A percentile compares a stretch with the other conserved stretches of the same genome.
Conservation (phyloP, 129 eudicot genomes). For the Flaveria linearis region DNA sequence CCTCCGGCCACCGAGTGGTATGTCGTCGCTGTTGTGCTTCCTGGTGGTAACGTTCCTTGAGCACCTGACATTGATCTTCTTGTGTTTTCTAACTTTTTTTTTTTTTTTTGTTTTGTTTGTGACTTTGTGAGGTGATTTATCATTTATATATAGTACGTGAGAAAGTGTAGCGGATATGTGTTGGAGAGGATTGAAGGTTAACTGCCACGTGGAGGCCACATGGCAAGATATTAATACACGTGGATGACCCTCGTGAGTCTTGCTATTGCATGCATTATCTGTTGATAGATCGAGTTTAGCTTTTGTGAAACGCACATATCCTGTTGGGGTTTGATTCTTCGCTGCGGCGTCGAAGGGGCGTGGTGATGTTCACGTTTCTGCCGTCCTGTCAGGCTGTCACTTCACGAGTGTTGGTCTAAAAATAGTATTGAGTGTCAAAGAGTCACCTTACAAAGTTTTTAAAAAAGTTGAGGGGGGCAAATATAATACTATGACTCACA, state of each 20-base stretch:
- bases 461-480: too few species aligned
- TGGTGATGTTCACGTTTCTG: too few species aligned
- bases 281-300: too few species aligned
- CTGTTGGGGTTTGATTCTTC: too few species aligned
- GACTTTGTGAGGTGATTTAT: too few species aligned
- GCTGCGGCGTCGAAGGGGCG: too few species aligned
- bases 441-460: too few species aligned
- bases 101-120: background rate
- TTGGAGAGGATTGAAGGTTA: background rate
- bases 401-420: too few species aligned
- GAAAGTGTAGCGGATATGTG: background rate
- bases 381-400: too few species aligned
- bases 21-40: slow-evolving; percentile 64
- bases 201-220: slow-evolving; percentile 8
- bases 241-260: background rate
- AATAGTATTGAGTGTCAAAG: too few species aligned
- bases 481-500: too few species aligned
- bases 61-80: slow-evolving; percentile 71
- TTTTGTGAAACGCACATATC: too few species aligned
- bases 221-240: background rate
- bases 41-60: slow-evolving; percentile 86
- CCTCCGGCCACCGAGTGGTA: slow-evolving; percentile 68
- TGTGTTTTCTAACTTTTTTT: background rate
- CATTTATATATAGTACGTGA: background rate
- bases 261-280: background rate